Evolutionary conservation across 257 asterid species (phyloP), one percentile per base, ranked within the genome.

Genomic region (Plectranthus barbatus): DNA sequence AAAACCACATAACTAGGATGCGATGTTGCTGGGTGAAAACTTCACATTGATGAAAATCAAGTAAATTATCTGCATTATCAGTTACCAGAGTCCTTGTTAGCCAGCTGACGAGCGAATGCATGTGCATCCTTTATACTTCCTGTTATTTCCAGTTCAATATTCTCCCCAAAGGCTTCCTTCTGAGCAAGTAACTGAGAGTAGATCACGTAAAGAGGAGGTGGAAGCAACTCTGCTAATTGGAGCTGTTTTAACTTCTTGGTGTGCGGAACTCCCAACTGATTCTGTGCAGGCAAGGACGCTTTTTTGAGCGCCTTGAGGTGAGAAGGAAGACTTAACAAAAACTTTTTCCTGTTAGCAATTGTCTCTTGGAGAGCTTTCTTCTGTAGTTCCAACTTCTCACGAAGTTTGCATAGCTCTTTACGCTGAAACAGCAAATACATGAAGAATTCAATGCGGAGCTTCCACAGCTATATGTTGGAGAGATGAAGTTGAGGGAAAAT

Each of bases 61-160:
- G 55, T 42, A 11, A 17, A 13, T 19, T 21, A 48, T 64, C 19
- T 49, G 52, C 41, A 48, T 3, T 52, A 6, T 14, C 45, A 34
- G 23, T 56, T 77, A 93, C 96, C 95, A 73, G 82, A 62, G 76
- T 85, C 91, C 80, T 87, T 87, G 70, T 70, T 83, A 60, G 97
- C 97, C 70, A 76, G 80, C 83, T 93, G 97, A 31, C 88, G 90
- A 63, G 91, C 90, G 75, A 79, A 84, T 3, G 84, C 81, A 61
- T 85, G 96, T 58, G 99, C 99, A 24, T 90, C 99, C 85, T 87
- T 90, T 61, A 93, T 62, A 69, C 91, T 93, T 75, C 99, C 99
- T 15, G 83, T 59, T 64, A 90, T 73, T 71, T 93, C 99, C 73
- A 93, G 82, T 64, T 90, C 99, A 51, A 93, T 81, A 60, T 74